These are phyloP conservation scores for Cardamine occulta DNA, from an alignment of 345 rosid species.

Conservation along the genomic window DNA sequence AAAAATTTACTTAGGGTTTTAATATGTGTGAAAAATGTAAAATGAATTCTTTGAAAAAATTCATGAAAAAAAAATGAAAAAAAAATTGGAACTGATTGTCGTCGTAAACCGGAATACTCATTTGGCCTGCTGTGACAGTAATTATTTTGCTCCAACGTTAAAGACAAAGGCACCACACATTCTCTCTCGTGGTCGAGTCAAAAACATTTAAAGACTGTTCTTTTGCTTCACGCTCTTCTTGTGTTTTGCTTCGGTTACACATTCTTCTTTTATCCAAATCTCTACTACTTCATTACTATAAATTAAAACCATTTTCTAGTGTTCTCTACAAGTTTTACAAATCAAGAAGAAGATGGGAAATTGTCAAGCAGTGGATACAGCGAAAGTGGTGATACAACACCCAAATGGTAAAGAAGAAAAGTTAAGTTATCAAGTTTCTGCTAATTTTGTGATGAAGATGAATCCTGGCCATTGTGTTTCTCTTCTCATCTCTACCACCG, in stretches of 20 bases:
- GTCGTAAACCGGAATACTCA: conserved; percentile 34
- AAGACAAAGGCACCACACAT: conserved; percentile 38
- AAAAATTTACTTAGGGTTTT: too few species aligned
- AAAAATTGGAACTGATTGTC: neutral
- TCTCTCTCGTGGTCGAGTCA: conserved; percentile 13
- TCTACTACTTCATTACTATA: neutral
- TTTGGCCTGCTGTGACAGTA: conserved; percentile 40
- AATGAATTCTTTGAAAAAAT: too few species aligned
- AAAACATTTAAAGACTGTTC: conserved; percentile 25
- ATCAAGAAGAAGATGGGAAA: conserved; percentile 65
- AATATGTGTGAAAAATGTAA: too few species aligned
- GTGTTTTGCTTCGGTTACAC: conserved; percentile 33
- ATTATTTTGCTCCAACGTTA: conserved; percentile 38
- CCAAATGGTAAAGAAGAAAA: conserved; percentile 78
- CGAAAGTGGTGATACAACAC: conserved; percentile 73
- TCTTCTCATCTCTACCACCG: conserved; percentile 79
- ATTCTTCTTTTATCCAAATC: conserved; percentile 3
- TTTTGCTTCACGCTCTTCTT: conserved; percentile 25
- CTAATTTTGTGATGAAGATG: conserved; percentile 72
- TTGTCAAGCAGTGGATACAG: conserved; percentile 88
- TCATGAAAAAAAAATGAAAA: too few species aligned
- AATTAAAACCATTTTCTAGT: neutral
- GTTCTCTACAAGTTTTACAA: neutral
- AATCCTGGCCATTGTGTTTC: conserved; percentile 95
- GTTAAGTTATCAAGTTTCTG: conserved; percentile 63